Percentiles rank a stretch among this genome's conserved stretches.
Evolutionary conservation across 352 stramenopile species (phyloP).

Genomic region (Pythium sp.): DNA sequence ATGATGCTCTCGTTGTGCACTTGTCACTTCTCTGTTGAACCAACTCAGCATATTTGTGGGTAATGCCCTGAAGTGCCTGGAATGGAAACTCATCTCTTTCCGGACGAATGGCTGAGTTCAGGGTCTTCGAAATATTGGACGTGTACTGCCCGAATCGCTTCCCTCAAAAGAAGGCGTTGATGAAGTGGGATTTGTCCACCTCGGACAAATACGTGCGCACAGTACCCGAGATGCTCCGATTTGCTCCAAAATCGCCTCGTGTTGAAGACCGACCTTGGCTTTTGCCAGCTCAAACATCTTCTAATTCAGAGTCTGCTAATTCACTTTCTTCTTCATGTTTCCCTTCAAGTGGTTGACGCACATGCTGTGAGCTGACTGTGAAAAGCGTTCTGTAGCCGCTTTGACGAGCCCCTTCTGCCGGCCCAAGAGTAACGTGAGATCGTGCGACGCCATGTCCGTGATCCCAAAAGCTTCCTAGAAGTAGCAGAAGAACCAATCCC

Average conservation of each 20-base stretch:
- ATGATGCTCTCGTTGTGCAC: not conserved
- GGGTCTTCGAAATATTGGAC: not conserved
- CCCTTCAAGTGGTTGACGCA: not conserved
- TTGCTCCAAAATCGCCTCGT: not conserved
- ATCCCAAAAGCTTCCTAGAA: too few relatives aligned
- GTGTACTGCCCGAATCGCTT: not conserved
- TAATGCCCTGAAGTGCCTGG: not conserved
- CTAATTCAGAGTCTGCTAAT: not conserved
- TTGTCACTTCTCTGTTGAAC: constrained; percentile 2
- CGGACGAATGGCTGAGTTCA: not conserved
- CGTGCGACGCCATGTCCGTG: too few relatives aligned
- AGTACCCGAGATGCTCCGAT: not conserved
- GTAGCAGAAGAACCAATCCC: too few relatives aligned
- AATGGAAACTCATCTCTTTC: not conserved
- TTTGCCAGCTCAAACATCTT: not conserved
- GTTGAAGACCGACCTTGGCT: not conserved
- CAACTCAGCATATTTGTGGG: not conserved
- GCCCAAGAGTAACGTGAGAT: too few relatives aligned
- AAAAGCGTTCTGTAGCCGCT: too few relatives aligned
- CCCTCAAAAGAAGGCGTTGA: not conserved
- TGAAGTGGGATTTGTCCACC: not conserved
- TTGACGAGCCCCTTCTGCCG: too few relatives aligned
- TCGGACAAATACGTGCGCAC: not conserved
- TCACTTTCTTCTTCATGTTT: not conserved
- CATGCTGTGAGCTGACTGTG: too few relatives aligned